Evolutionary conservation across 352 stramenopile genomes (phyloP), one percentile per base, ranked within the genome.

Genomic region (Pythium folliculosum): DNA sequence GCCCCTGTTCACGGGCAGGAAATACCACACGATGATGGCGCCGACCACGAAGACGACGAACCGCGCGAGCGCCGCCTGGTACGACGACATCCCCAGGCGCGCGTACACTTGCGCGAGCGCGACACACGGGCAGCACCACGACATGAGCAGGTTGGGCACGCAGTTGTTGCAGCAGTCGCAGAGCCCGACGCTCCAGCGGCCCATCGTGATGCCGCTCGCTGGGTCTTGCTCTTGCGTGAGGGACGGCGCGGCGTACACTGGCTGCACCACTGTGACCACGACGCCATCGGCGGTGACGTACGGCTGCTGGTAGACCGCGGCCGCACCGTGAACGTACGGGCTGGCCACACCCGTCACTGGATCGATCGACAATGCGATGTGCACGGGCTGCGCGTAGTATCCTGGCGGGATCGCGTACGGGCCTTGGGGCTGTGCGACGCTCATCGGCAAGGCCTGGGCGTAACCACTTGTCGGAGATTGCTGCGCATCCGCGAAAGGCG

Each of bases 141-240:
- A 40, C 71, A 78, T 72, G 50, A 67, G 54, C 22, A 65, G 53
- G 55, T 79, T 79, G 17, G 70, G 73, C 10, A 70, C 40, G 40
- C 63, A 70, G 69, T 67, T 58, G 22, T 50, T 37, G 62, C 69
- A 67, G 69, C 70, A 79, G 32, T 64, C 73, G 58, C 67, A 77
- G 16, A 77, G 54, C 25, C 51, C 66, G 21, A 45, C 53, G 23
- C 30, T 59, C 52, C 52, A 59, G 14, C 45, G 37, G 23, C 57
- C 57, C 13, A 23, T 51, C 27, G n/a, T 44, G 21, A 59, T 59
- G 32, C 30, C 6, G 30, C 45, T 59, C n/a, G 30, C n/a, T 7
- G 30, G 52, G 52, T 45, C 19, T 56, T 56, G 30, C n/a, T 27
- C n/a, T 27, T 45, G 30, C 7, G 10, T n/a, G 30, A 32, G 35